These are phyloP conservation scores for Corrigiola litoralis DNA, from an alignment of 179 eudicot genomes.

Conservation along the genomic window DNA sequence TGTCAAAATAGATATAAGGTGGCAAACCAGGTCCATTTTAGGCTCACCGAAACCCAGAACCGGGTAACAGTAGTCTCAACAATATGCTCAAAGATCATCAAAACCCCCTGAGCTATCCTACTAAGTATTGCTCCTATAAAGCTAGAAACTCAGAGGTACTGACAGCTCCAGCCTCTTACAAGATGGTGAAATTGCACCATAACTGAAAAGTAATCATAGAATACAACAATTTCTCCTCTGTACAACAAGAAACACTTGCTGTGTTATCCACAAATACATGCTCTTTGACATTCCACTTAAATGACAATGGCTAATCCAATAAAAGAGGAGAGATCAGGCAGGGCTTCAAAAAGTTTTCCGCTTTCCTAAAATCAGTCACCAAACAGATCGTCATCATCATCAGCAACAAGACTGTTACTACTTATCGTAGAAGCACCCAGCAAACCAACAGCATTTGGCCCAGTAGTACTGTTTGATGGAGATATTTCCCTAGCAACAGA, in stretches of 20 bases:
- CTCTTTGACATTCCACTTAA: background rate
- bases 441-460: conserved; percentile 17
- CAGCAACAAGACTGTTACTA: conserved; percentile 17
- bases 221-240: conserved; percentile 2
- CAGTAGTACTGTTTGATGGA: conserved; percentile 28
- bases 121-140: background rate
- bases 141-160: background rate
- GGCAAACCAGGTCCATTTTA: no score
- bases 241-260: background rate
- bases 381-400: conserved; percentile 68
- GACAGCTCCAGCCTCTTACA: background rate
- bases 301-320: background rate
- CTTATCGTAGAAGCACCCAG: conserved; percentile 26
- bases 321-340: conserved; percentile 7
- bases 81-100: background rate
- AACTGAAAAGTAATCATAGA: background rate
- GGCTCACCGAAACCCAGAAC: no score
- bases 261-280: background rate
- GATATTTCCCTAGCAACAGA: conserved; percentile 33
- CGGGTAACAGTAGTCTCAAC: no score
- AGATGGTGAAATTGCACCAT: background rate
- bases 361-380: conserved; percentile 41
- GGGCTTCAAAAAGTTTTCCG: conserved; percentile 10
- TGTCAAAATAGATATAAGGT: no score
- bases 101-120: background rate